Base-by-base conservation (phyloP, 139 green algal species). In the Pseudopediastrum boryanum region DNA sequence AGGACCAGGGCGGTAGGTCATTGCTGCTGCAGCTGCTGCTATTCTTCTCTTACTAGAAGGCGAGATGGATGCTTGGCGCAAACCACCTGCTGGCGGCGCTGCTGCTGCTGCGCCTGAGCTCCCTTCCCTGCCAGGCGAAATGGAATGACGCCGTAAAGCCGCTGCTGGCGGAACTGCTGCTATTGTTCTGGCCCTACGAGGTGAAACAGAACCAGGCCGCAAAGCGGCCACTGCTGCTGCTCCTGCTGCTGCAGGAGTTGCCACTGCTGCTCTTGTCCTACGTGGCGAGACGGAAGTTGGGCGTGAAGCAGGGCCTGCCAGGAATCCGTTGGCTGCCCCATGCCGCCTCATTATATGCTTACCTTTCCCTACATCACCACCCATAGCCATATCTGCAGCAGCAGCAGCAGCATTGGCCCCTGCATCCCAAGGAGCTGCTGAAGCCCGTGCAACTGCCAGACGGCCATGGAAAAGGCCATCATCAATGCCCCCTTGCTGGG, bases 161-260 rank as follows among this genome's bases (percentile, higher is more conserved):
- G 21, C 48, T 58, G 43, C 27, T 50, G 68, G 35, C 35, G 68
- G 48, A 27, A 39, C 2, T 12, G 7, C 16, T 67, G 65, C 27
- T 50, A 48, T 38, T 35, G 8, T 25, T 54, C 23, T 67, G 82
- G 65, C 27, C 43, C 25, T 27, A 59, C 44, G 43, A 85, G 50
- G 2, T 74, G 74, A 16, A 68, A 62, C 16, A 82, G 27, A 3
- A 85, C 36, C 8, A 74, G 74, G 86, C 25, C 83, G 84, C 68
- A 89, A 90, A 2, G 88, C 88, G 19, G 81, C 82, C 29, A 89
- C 85, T 13, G 86, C 81, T n/a, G 65, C 50, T 19, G 54, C 75
- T n/a, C 48, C 64, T 52, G 81, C 77, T 16, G 46, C 36, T 13
- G 36, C 23, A 5, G 81, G 52, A 4, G 76, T 62, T 21, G 62